Conservation (phyloP, 2,329 filamentous ascomycete species). For the Cladosporium velox region DNA sequence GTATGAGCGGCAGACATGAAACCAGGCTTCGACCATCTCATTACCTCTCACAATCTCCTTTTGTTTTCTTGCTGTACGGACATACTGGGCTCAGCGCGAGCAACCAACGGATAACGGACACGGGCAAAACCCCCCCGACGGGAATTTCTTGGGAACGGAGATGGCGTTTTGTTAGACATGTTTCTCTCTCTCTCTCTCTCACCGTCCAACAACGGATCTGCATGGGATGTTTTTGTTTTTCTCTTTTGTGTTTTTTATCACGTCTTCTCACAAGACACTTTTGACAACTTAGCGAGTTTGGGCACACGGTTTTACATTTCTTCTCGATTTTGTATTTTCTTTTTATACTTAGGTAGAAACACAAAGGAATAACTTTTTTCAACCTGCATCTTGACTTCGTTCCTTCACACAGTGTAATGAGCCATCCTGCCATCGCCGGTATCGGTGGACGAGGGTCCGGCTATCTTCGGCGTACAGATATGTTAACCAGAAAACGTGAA, state of each 20-base stretch:
- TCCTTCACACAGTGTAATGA: not conserved
- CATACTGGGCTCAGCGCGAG: constrained; percentile 14
- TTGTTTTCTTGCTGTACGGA: not conserved
- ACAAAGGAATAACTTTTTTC: not conserved
- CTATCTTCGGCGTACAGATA: not conserved
- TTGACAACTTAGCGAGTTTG: not conserved
- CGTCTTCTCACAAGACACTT: not conserved
- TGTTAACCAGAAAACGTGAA: not conserved
- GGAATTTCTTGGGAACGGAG: not conserved
- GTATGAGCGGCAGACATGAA: not conserved
- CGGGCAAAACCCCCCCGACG: not conserved
- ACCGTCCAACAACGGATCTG: not conserved
- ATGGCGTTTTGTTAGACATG: constrained; percentile 6
- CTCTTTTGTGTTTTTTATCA: not conserved
- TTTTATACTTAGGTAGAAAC: not conserved
- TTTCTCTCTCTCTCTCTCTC: not conserved
- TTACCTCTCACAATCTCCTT: not conserved
- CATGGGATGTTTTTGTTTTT: not conserved
- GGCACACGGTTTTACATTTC: not conserved
- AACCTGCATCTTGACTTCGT: not conserved
- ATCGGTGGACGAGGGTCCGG: not conserved
- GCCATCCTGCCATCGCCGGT: no score
- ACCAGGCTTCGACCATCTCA: not conserved
- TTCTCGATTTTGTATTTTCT: not conserved
- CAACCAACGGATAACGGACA: constrained; percentile 10